Evolutionary conservation across 2,329 filamentous ascomycete genomes (phyloP), one percentile per base, ranked within the genome.

Genomic region (Geosmithia flava): DNA sequence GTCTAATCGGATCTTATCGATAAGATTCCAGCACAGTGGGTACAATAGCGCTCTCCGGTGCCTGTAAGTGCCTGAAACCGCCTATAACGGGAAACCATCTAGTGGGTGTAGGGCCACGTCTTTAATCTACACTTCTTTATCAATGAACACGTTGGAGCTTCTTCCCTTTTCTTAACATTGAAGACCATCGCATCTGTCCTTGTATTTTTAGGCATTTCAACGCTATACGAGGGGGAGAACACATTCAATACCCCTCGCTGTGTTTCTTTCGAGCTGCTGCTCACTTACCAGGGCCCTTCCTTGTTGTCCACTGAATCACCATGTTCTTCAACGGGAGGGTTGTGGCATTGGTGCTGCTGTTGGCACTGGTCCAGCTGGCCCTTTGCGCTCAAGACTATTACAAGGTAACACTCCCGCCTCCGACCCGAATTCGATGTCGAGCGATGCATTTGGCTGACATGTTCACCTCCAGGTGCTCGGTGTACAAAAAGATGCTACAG

Each of bases 401-500:
- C 67, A 87, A 89, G 66, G 84, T 85, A 63, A 15, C 42, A 23
- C 20, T 23, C 20, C 42, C 3, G 6, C 20, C 42, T 16, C 42
- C 15, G 7, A 7, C 3, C 6, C 2, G 20, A 27, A 29, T 29
- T 44, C 43, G 4, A 7, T 44, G 11, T 41, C 41, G 37, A 20
- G 27, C 43, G 33, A 46, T 44, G 8, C 15, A 42, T 48, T 42
- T 41, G 23, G 23, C 23, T 30, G n/a, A 45, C 10, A 16, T 17
- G 6, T 5, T 41, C 17, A 11, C 15, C 15, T 7, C 20, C 46
- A 95, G 81, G 69, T 95, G 50, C 79, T 98, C 23, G 88, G 85
- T 48, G 69, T 98, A 53, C 78, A 83, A 59, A 88, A 80, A 59
- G 74, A 83, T 51, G 91, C 91, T 16, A 83, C 80, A 44, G 89